Conservation (phyloP, 179 eudicot species). For the Beta lomatogona region DNA sequence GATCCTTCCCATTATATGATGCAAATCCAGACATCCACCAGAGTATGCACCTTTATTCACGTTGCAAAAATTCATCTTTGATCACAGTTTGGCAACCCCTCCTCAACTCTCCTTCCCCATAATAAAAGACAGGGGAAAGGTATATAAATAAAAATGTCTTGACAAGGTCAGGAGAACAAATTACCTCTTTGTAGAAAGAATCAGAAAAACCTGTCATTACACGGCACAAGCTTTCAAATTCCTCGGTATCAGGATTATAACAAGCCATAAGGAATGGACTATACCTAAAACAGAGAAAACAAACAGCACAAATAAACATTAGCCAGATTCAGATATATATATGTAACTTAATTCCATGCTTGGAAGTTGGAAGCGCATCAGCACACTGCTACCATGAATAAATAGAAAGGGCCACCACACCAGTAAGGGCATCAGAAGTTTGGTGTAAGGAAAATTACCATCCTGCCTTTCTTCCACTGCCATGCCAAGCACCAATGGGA, state of each 20-base stretch:
- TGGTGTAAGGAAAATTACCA: slow-evolving; percentile 48
- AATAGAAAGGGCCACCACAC: background rate
- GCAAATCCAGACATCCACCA: background rate
- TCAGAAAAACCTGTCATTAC: slow-evolving; percentile 98
- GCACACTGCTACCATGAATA: slow-evolving; percentile 1
- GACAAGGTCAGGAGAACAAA: background rate
- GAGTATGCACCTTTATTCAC: background rate
- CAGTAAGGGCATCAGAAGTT: background rate
- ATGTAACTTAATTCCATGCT: background rate
- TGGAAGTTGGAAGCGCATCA: background rate
- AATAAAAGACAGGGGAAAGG: background rate
- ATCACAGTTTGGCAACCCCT: background rate
- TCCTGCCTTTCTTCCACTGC: slow-evolving; percentile 99
- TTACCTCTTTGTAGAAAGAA: slow-evolving; percentile 86
- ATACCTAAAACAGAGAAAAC: slow-evolving; percentile 55
- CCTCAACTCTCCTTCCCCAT: background rate
- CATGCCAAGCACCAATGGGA: slow-evolving; percentile 99
- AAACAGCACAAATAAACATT: background rate
- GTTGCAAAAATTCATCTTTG: background rate
- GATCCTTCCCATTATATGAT: background rate
- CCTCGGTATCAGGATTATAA: slow-evolving; percentile 89
- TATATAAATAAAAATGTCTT: background rate
- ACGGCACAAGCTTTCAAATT: slow-evolving; percentile 93
- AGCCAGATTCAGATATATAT: background rate
- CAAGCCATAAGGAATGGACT: slow-evolving; percentile 99